These are phyloP conservation scores for Solanum pennellii DNA, from an alignment of 257 asterid species.

Conservation along the genomic window DNA sequence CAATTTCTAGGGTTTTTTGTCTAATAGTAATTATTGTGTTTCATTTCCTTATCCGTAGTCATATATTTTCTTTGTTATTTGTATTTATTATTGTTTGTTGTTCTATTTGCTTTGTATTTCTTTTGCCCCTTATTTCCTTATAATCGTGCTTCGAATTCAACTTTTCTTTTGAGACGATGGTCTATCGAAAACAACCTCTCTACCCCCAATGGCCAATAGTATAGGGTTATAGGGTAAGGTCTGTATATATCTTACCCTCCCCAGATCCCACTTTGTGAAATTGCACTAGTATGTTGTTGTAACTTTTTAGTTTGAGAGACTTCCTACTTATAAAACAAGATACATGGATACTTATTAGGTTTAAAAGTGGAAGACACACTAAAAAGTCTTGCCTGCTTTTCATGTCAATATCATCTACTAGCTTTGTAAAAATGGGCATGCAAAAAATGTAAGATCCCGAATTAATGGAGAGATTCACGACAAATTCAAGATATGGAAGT, in stretches of 20 bases:
- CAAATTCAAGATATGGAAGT: constrained; percentile 69
- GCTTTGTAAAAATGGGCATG: constrained; percentile 48
- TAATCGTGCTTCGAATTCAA: neutral
- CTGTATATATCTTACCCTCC: neutral
- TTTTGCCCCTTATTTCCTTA: neutral
- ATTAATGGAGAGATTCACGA: constrained; percentile 47
- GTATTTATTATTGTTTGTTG: neutral
- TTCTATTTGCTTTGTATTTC: neutral
- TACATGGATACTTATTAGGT: neutral
- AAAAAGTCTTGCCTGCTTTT: neutral
- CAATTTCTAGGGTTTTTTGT: neutral
- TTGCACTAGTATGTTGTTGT: neutral
- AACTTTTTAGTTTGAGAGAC: neutral
- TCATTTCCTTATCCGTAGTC: neutral
- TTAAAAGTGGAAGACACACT: neutral
- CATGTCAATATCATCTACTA: neutral
- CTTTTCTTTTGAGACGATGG: neutral
- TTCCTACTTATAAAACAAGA: neutral
- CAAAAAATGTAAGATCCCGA: constrained; percentile 36
- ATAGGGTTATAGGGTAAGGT: neutral
- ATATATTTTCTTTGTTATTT: neutral
- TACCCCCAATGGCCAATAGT: neutral
- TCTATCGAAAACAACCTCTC: neutral
- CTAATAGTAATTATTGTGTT: neutral
- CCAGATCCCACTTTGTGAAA: neutral